phyloP scores from a whole-genome alignment of 768 basidiomycete species.

The Leucosporidium creatinivorum region DNA sequence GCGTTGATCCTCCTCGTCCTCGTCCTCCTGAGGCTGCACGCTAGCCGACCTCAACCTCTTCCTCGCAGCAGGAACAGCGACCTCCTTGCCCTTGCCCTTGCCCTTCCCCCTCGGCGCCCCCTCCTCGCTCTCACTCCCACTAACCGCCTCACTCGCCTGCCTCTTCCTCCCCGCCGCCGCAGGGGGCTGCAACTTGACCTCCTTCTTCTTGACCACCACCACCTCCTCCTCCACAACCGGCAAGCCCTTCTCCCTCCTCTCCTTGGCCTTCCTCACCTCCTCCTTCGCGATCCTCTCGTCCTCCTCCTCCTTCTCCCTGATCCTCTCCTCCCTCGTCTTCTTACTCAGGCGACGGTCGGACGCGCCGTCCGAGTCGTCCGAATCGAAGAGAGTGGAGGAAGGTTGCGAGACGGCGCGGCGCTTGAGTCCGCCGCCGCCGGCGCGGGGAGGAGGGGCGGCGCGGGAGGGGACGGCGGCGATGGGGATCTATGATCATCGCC shows the following conservation, averaged over 20 bases:
- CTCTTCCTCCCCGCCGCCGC: constrained; percentile 3
- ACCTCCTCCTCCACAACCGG: constrained; percentile 1
- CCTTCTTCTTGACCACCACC: constrained; percentile 22
- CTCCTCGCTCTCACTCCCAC: constrained; percentile 2
- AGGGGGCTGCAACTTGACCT: background rate
- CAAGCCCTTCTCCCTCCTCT: constrained; percentile 2
- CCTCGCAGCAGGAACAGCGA: background rate
- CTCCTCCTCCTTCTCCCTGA: constrained; percentile 67
- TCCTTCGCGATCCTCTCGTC: constrained; percentile 51
- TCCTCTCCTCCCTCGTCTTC: constrained; percentile 66
- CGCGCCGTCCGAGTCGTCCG: background rate
- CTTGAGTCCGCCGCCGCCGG: background rate
- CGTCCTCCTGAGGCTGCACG: background rate
- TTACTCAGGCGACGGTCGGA: constrained; percentile 37
- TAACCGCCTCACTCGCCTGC: constrained; percentile 19
- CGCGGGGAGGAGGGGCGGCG: background rate
- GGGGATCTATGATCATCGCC: background rate
- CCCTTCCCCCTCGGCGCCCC: background rate
- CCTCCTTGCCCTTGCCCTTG: constrained; percentile 3
- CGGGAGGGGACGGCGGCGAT: background rate
- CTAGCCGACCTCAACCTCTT: background rate
- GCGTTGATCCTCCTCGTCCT: too few species aligned
- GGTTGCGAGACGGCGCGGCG: background rate
- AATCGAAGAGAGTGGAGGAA: background rate
- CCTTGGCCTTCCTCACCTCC: constrained; percentile 38